Evolutionary conservation across 2,329 filamentous ascomycete genomes (phyloP), one percentile per base, ranked within the genome.

Genomic region (Apiospora arundinis): DNA sequence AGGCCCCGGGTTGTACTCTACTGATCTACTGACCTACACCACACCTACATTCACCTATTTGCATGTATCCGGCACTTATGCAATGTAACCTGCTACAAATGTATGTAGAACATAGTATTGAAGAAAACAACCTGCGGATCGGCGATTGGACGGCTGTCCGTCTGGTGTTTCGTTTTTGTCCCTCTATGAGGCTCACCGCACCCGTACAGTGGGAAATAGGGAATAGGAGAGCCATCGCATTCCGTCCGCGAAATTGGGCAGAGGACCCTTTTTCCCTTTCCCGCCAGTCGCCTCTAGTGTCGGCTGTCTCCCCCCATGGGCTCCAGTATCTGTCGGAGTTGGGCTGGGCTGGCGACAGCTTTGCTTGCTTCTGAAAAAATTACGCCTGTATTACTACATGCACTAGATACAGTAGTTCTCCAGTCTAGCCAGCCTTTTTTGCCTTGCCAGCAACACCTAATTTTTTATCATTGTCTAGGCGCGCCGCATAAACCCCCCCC

Each of bases 401-500:
- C 56, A 63, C 56, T 63, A 63, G 28, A 28, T 60, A 60, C 32
- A 63, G 56, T 63, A 63, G 32, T 40, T 63, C 18, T 40, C 32
- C 28, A 37, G 28, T 60, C 49, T 60, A 60, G 52, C 52, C 52
- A 32, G 49, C 25, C 16, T 45, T 18, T 56, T 63, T 63, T 63
- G 32, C 32, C 56, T 63, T 63, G 56, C 32, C 56, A 21, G 32
- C 56, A n/a, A 63, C 56, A 63, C 56, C 56, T 63, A 63, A 63
- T 63, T 40, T 14, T n/a, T 48, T 21, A 63, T 60, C 21, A 40
- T 40, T 9, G 32, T 28, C 52, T 32, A 37, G 52, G 56, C 32
- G 18, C 32, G 32, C 56, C 56, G 56, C 28, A 63, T 63, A 63
- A 63, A 11, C 52, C 28, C 28, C 32, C 23, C 56, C 56, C 32